Base-by-base conservation (phyloP, 2,329 filamentous ascomycete genomes). In the Colletotrichum sp. region DNA sequence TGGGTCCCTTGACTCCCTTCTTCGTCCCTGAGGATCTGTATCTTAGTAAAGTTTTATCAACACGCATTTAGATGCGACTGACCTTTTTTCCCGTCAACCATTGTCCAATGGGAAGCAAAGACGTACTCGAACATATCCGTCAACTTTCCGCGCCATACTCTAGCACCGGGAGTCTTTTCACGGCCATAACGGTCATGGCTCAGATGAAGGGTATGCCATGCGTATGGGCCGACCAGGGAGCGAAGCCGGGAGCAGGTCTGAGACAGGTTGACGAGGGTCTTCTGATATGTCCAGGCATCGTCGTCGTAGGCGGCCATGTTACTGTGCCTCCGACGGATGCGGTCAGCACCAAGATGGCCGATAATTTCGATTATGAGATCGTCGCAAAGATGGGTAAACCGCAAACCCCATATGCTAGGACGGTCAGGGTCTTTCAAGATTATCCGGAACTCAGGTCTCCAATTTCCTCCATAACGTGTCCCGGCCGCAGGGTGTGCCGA, bases 401-500 rank as follows among this genome's bases (percentile, higher is more conserved):
- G 18, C 18, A 49, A n/a, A 3, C 39, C 39, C 39, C 39, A n/a
- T 49, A 12, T 12, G 39, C 18, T 39, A 3, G 36, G 36, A 18
- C 15, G 36, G 15, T 39, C 4, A 7, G 39, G 39, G 4, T 10
- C 39, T 49, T 49, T n/a, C 9, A n/a, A 4, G 5, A 49, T 12
- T 49, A 0, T 49, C 18, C 39, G 18, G 1, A 6, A n/a, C 18
- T 49, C 39, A n/a, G 1, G 1, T 12, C 9, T 9, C 39, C 39
- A 49, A 12, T 0, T 7, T 12, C 9, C 9, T 49, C 18, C 9
- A n/a, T 12, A 3, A n/a, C 9, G 9, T 12, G 12, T 49, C 0
- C 39, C 0, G 9, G 5, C 39, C 39, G 39, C 9, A 49, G 39
- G 9, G 18, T 39, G 36, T 39, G 36, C 1, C 36, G 9, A 5